phyloP scores from a whole-genome alignment of 768 basidiomycete species.

The Mycena vulgaris region DNA sequence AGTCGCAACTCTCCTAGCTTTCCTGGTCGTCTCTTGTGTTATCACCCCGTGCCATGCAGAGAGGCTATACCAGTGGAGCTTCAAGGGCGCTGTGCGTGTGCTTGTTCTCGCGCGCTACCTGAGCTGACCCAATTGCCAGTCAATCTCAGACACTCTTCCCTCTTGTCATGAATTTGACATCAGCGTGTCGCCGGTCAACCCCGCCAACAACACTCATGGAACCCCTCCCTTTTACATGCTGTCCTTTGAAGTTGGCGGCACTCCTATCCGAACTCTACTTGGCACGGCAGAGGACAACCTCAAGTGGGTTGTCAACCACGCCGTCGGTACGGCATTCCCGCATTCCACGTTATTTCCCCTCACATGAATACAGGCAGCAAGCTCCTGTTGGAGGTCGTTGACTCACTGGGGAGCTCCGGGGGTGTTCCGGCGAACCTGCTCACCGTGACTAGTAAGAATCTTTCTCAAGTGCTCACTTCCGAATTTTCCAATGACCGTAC shows the following conservation, averaged over 20 bases:
- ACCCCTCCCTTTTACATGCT: slow-evolving; percentile 55
- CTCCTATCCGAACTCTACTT: slow-evolving; percentile 45
- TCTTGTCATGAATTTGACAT: slow-evolving; percentile 44
- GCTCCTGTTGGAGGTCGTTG: slow-evolving; percentile 55
- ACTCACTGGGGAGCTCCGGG: slow-evolving; percentile 54
- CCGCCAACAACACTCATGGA: slow-evolving; percentile 40
- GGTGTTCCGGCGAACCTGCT: slow-evolving; percentile 49
- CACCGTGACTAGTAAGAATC: slow-evolving; percentile 51
- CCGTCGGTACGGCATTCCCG: slow-evolving; percentile 46
- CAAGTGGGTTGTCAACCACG: slow-evolving; percentile 53
- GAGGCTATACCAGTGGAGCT: slow-evolving; percentile 38
- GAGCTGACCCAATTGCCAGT: slow-evolving; percentile 12
- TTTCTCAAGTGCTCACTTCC: background rate
- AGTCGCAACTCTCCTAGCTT: slow-evolving; percentile 32
- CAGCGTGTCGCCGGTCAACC: slow-evolving; percentile 41
- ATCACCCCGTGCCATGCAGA: slow-evolving; percentile 27
- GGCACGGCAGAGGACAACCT: slow-evolving; percentile 48
- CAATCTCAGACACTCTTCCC: slow-evolving; percentile 36
- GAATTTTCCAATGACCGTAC: slow-evolving; percentile 4
- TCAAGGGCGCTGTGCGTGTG: slow-evolving; percentile 18
- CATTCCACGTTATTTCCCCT: background rate
- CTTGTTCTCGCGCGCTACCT: background rate
- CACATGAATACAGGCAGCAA: slow-evolving; percentile 48
- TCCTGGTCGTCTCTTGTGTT: slow-evolving; percentile 31
- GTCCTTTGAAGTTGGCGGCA: slow-evolving; percentile 49